Evolutionary conservation across 805 yeast species (phyloP).

Genomic region (Lipomyces starkeyi): DNA sequence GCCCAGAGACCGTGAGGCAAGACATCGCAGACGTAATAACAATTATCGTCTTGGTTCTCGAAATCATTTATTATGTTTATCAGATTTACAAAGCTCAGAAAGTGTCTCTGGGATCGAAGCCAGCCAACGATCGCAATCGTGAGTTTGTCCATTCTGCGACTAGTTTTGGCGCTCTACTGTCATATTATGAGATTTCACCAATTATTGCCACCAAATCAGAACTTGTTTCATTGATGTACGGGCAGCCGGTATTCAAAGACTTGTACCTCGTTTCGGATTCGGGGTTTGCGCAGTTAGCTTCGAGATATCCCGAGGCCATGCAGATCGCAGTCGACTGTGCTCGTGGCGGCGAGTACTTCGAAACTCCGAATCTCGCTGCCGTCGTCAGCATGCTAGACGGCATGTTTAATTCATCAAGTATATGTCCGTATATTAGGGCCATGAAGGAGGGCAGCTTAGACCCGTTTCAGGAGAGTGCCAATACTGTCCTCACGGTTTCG

Average conservation of each 20-base stretch:
- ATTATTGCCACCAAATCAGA: background rate
- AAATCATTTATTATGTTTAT: background rate
- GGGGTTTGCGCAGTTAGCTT: background rate
- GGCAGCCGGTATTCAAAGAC: background rate
- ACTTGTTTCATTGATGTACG: background rate
- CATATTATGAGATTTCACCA: background rate
- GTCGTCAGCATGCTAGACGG: background rate
- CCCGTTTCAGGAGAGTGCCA: background rate
- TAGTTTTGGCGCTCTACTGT: background rate
- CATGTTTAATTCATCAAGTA: background rate
- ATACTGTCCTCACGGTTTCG: background rate
- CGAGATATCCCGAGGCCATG: background rate
- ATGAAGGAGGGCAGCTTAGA: slow-evolving; percentile 3
- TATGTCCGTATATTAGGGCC: slow-evolving; percentile 1
- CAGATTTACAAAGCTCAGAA: background rate
- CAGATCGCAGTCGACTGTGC: background rate
- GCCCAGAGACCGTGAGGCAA: background rate
- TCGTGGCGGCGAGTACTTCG: background rate
- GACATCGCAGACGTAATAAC: background rate
- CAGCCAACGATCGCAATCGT: background rate
- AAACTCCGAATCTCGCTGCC: background rate
- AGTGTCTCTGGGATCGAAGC: background rate
- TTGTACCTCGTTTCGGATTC: background rate
- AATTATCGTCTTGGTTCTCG: background rate
- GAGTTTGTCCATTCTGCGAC: background rate